A percentile compares a stretch with the other conserved stretches of the same genome.
phyloP scores from a whole-genome alignment of 1,284 basidiomycete genomes.

The Gomphus bonarii region DNA sequence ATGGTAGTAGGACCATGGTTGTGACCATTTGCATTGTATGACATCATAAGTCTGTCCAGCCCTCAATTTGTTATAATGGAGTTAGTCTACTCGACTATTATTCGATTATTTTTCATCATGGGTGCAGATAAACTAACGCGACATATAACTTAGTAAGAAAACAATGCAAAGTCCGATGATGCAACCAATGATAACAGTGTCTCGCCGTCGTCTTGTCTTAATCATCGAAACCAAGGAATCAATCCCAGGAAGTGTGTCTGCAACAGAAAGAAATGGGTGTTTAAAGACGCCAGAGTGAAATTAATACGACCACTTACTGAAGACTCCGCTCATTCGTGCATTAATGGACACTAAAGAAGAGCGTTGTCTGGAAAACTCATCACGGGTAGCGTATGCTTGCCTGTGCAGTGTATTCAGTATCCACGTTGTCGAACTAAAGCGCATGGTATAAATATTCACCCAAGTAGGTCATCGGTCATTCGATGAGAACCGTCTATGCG shows the following conservation, averaged over 20 bases:
- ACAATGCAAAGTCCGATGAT: slow-evolving; percentile 81
- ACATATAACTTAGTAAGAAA: slow-evolving; percentile 70
- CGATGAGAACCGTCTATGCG: slow-evolving; percentile 87
- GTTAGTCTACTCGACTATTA: no score
- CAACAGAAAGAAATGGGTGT: neutral
- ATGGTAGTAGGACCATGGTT: neutral
- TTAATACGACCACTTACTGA: slow-evolving; percentile 45
- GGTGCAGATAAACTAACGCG: slow-evolving; percentile 26
- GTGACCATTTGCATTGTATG: neutral
- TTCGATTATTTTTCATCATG: neutral
- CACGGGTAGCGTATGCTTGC: slow-evolving; percentile 96
- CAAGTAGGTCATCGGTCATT: slow-evolving; percentile 89
- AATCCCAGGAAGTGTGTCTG: slow-evolving; percentile 87
- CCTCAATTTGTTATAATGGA: no score
- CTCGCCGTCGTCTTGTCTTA: slow-evolving; percentile 78
- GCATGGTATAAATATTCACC: slow-evolving; percentile 42
- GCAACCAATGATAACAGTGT: slow-evolving; percentile 83
- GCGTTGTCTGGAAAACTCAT: slow-evolving; percentile 86
- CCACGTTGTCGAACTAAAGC: neutral
- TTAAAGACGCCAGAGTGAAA: neutral
- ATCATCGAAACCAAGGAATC: slow-evolving; percentile 91
- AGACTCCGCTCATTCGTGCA: slow-evolving; percentile 71
- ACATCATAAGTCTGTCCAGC: neutral
- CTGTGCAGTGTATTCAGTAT: slow-evolving; percentile 30
- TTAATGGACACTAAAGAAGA: slow-evolving; percentile 69